These are phyloP conservation scores for Arabidopsis arenosa DNA, from an alignment of 345 rosid genomes.

Conservation along the genomic window DNA sequence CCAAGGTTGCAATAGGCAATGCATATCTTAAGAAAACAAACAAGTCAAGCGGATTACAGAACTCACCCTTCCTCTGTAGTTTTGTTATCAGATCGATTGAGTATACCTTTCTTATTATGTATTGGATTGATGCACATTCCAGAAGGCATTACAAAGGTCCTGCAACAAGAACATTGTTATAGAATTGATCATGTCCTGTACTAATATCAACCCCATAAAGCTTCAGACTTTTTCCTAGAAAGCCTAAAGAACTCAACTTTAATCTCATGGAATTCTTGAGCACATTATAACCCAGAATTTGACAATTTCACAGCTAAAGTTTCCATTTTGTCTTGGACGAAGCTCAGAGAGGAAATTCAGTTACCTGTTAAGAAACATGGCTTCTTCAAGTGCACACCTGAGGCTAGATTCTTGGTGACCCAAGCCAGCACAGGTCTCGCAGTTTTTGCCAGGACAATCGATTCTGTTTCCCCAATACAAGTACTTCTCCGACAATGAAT, in stretches of 20 bases:
- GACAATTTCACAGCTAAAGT: background rate
- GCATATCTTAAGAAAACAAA: slow-evolving; percentile 7
- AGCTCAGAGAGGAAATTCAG: no score
- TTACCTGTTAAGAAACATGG: slow-evolving; percentile 82
- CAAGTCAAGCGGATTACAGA: slow-evolving; percentile 17
- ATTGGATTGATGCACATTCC: slow-evolving; percentile 93
- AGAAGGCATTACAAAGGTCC: slow-evolving; percentile 98
- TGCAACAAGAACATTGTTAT: slow-evolving; percentile 48
- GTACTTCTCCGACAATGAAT: slow-evolving; percentile 76
- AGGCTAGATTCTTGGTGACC: slow-evolving; percentile 99
- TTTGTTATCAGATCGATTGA: slow-evolving; percentile 58
- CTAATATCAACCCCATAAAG: background rate
- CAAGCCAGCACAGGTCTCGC: slow-evolving; percentile 85
- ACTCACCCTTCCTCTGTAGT: slow-evolving; percentile 74
- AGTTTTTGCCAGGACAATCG: slow-evolving; percentile 97
- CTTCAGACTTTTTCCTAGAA: slow-evolving; percentile 7
- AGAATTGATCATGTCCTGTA: background rate
- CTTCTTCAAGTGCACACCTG: slow-evolving; percentile 97
- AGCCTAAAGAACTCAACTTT: background rate
- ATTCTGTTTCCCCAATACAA: slow-evolving; percentile 92
- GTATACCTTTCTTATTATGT: slow-evolving; percentile 80
- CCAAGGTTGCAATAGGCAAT: background rate
- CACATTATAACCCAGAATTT: background rate
- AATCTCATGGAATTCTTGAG: background rate
- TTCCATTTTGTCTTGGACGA: no score